Conservation (phyloP, 371 early-diverging fungal species). For the Mortierella sp. region DNA sequence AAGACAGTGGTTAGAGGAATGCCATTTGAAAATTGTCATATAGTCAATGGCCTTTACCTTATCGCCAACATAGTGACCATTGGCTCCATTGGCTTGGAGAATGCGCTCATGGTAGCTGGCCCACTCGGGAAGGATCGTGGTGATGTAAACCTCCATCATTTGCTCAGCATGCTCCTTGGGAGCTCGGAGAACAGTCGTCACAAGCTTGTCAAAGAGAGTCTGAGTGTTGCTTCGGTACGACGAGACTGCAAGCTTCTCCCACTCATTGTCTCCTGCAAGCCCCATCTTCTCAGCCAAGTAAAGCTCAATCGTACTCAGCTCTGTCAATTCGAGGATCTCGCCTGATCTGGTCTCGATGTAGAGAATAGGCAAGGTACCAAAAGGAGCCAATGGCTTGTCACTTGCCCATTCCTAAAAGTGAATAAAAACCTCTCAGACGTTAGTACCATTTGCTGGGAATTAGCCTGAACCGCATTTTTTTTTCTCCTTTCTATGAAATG, state of each 20-base stretch:
- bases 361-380: slow-evolving; percentile 26
- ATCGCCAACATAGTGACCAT: slow-evolving; percentile 31
- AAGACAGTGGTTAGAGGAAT: background rate
- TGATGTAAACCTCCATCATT: slow-evolving; percentile 14
- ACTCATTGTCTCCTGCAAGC: slow-evolving; percentile 19
- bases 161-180: slow-evolving; percentile 15
- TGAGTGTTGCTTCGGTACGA: slow-evolving; percentile 22
- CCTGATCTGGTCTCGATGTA: slow-evolving; percentile 18
- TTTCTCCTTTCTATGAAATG: too few species aligned
- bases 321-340: slow-evolving; percentile 38
- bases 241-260: slow-evolving; percentile 21
- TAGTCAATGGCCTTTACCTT: slow-evolving; percentile 3
- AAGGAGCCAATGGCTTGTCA: slow-evolving; percentile 20
- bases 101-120: slow-evolving; percentile 18
- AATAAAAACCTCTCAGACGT: background rate
- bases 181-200: slow-evolving; percentile 16
- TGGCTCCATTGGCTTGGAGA: slow-evolving; percentile 16
- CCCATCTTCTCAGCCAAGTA: background rate
- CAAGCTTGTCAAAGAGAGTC: slow-evolving; percentile 22
- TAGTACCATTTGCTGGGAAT: slow-evolving; percentile 25
- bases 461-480: too few species aligned
- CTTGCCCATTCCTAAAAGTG: slow-evolving; percentile 8
- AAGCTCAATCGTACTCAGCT: slow-evolving; percentile 8
- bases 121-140: slow-evolving; percentile 30
- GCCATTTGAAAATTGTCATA: background rate